Evolutionary conservation across 2,329 filamentous ascomycete genomes (phyloP), one percentile per base, ranked within the genome.

Genomic region (Aspergillus phoenicis): DNA sequence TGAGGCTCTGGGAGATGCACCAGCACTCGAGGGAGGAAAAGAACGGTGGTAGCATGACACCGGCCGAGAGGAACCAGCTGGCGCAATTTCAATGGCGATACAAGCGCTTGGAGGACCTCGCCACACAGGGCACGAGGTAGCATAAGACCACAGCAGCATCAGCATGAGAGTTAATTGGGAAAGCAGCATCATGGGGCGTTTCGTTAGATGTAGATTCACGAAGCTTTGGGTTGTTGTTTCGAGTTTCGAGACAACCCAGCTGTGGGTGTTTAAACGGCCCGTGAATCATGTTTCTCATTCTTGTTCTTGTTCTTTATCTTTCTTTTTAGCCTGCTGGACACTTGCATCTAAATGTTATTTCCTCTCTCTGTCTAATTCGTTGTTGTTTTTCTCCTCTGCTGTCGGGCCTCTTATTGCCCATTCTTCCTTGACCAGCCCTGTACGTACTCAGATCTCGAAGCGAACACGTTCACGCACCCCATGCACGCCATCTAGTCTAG

Each of bases 11-110:
- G 74, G 74, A 76, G 13, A 69, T 75, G 66, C 62, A 75, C 8
- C 73, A 72, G 51, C 70, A 74, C 36, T 60, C 66, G 6, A 36
- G 33, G 33, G 33, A 36, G 72, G 74, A 36, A 74, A 75, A 49
- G 74, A 76, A 64, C 74, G 58, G 62, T 60, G 8, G 73, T 43
- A 62, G 63, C n/a, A 62, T 75, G 28, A 66, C 68, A 3, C 70
- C 73, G 11, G 66, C 66, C 6, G 73, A 75, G 36, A 71, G 67
- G 62, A 73, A 70, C 30, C 70, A 74, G 49, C 54, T 76, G 60
- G 68, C 70, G 38, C 73, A 75, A 54, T 74, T 71, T 33, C 72
- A 71, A 49, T 76, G 74, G 74, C 66, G 72, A 54, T 76, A 72
- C 53, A 74, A 73, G 33, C 62, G 66, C 7, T 53, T 75, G 61